These are phyloP conservation scores for Suillus lakei DNA, from an alignment of 768 basidiomycete genomes.

Conservation along the genomic window DNA sequence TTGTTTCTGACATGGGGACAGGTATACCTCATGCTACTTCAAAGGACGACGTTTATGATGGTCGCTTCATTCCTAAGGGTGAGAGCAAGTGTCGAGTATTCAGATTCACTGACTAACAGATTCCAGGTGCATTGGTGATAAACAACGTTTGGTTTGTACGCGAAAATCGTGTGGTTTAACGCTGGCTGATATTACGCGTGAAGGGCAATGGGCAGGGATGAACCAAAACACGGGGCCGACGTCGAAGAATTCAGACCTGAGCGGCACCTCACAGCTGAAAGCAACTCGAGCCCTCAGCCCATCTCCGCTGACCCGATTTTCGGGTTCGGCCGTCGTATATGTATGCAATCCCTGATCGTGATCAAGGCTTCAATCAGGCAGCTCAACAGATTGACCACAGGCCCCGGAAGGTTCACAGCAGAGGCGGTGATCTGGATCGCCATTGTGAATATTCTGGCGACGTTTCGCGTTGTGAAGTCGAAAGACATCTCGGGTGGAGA, in stretches of 20 bases:
- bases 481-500: constrained; percentile 25
- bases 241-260: constrained; percentile 32
- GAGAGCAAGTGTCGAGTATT: not conserved
- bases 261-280: constrained; percentile 21
- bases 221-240: constrained; percentile 18
- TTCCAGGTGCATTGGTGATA: constrained; percentile 33
- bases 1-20: constrained; percentile 4
- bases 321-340: constrained; percentile 30
- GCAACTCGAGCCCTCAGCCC: not conserved
- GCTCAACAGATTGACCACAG: constrained; percentile 4
- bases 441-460: constrained; percentile 26
- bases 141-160: constrained; percentile 40
- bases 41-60: constrained; percentile 30
- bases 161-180: not conserved
- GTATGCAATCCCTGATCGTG: constrained; percentile 15
- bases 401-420: constrained; percentile 28
- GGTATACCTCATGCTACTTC: constrained; percentile 31
- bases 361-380: not conserved
- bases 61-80: constrained; percentile 49
- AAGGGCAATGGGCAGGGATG: constrained; percentile 31
- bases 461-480: constrained; percentile 26
- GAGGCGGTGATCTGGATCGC: constrained; percentile 29
- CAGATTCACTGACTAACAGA: not conserved
- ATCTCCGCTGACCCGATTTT: constrained; percentile 27
- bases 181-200: not conserved